phyloP scores from a whole-genome alignment of 345 rosid genomes.

The Gossypium arboreum region DNA sequence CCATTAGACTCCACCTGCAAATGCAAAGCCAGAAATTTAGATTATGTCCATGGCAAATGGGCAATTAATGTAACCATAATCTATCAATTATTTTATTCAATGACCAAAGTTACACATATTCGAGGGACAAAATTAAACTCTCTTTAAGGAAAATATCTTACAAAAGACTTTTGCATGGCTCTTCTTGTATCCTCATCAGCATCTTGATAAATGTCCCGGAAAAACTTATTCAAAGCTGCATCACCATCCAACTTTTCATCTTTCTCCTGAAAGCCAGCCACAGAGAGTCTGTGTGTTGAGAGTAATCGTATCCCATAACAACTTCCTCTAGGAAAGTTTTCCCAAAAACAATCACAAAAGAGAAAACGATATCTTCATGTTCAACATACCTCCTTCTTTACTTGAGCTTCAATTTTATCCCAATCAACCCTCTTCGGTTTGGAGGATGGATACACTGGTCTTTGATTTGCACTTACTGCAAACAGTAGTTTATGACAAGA shows the following conservation, averaged over 20 bases:
- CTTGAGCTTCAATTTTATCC: constrained; percentile 88
- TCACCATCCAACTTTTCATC: constrained; percentile 96
- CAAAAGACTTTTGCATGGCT: constrained; percentile 95
- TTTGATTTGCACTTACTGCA: constrained; percentile 40
- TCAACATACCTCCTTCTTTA: constrained; percentile 62
- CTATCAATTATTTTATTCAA: not conserved
- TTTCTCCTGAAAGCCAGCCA: constrained; percentile 62
- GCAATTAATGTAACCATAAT: not conserved
- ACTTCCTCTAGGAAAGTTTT: not conserved
- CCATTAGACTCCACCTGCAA: constrained; percentile 85
- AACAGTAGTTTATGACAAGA: not conserved
- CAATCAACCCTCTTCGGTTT: constrained; percentile 55
- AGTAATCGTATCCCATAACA: not conserved
- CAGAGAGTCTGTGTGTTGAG: not conserved
- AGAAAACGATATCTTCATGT: not conserved
- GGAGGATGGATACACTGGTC: constrained; percentile 78
- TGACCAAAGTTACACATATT: not conserved
- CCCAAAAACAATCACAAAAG: not conserved
- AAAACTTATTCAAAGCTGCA: constrained; percentile 90
- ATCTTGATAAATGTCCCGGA: constrained; percentile 70
- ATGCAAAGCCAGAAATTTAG: not conserved
- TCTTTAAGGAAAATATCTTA: constrained; percentile 33
- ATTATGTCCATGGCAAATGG: not conserved
- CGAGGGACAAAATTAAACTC: not conserved
- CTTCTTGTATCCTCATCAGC: constrained; percentile 86